Evolutionary conservation across 2,329 filamentous ascomycete genomes (phyloP), one percentile per base, ranked within the genome.

Genomic region (Fusarium domesticum): DNA sequence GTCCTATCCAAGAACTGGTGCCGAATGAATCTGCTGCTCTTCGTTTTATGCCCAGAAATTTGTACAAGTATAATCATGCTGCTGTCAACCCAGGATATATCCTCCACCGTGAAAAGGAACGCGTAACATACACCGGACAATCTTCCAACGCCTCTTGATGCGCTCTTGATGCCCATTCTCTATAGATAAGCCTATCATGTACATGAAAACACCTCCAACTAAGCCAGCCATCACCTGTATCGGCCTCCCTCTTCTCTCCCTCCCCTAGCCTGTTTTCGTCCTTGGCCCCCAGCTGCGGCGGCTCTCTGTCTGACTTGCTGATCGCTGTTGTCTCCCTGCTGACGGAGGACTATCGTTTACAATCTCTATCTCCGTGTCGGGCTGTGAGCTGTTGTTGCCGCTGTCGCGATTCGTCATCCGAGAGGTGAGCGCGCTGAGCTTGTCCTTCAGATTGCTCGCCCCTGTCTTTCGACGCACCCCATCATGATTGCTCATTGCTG

Each of bases 371-470:
- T 52, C 45, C 3, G 56, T 51, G 3, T 60, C 57, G 41, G 51
- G 54, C 15, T 54, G 56, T n/a, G 45, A 33, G 6, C 38, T 50
- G 35, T 35, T 45, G 14, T 35, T 45, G 38, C 59, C 57, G 19
- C 34, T 45, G 38, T 60, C 57, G 18, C 58, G 45, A 16, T 59
- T 52, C n/a, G 52, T 40, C 35, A 60, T 60, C 16, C 58, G 57
- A 18, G 62, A 60, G 2, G 65, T 64, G 19, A 70, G 54, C 14
- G 66, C 64, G 34, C 56, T 64, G 14, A 70, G 54, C 47, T 62
- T 67, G 37, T 69, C 66, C 39, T 67, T 61, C 12, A 70, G 47
- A 5, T 64, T 65, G 19, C 55, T 56, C 15, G 57, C 57, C 17
- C 61, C 61, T 23, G 42, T 59, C 43, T 62, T 63, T 25, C 63